Evolutionary conservation across 805 yeast genomes (phyloP).

Genomic region (Yamadazyma olivae): DNA sequence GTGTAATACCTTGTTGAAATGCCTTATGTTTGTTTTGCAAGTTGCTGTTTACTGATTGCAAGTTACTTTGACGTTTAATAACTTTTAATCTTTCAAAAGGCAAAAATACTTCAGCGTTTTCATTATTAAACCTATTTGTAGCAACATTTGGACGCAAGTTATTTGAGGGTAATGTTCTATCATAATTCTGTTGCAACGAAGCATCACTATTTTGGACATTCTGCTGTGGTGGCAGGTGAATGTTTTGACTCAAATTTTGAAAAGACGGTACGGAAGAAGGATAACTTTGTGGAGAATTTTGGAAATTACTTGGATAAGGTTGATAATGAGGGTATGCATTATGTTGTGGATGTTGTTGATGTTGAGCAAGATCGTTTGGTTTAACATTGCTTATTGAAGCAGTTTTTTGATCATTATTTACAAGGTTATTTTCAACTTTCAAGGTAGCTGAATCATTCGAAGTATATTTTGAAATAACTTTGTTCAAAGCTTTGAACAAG

Average conservation of each 20-base stretch:
- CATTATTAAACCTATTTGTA: neutral
- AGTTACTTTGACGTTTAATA: slow-evolving; percentile 12
- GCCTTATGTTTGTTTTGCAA: slow-evolving; percentile 9
- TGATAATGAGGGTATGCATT: neutral
- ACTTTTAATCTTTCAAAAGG: slow-evolving; percentile 26
- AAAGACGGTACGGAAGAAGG: neutral
- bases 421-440: slow-evolving; percentile 2
- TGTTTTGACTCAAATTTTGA: neutral
- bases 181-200: neutral
- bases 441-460: slow-evolving; percentile 9
- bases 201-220: neutral
- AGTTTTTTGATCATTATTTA: neutral
- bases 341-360: neutral
- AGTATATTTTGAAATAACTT: slow-evolving; percentile 57
- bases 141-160: slow-evolving; percentile 1
- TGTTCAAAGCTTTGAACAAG: slow-evolving; percentile 50
- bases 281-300: slow-evolving; percentile 1
- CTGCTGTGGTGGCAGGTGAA: neutral
- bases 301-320: slow-evolving; percentile 1
- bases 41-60: slow-evolving; percentile 1
- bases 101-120: slow-evolving; percentile 14
- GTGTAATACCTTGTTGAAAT: slow-evolving; percentile 19
- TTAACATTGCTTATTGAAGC: neutral
- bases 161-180: neutral
- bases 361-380: neutral